Percentiles rank a stretch among this genome's conserved stretches.
Conservation (phyloP, 805 yeast species). For the Ogataea trehalophila region DNA sequence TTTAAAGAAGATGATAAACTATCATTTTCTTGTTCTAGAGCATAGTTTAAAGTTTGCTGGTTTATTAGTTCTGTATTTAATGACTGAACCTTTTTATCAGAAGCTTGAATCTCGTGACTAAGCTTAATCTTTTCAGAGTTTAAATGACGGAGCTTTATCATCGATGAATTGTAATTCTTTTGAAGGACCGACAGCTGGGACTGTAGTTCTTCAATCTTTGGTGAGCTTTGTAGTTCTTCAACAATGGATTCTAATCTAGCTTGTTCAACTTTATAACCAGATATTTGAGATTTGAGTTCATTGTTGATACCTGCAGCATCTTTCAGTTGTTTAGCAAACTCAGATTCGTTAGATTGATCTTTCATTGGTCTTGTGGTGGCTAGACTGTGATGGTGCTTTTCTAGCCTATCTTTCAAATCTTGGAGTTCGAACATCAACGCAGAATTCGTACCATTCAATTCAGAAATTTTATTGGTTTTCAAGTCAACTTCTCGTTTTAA, state of each 20-base stretch:
- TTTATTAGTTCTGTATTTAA: conserved; percentile 14
- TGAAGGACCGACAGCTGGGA: conserved; percentile 2
- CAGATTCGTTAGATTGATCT: no score
- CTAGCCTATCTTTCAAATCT: conserved; percentile 16
- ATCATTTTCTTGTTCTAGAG: conserved; percentile 38
- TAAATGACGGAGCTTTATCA: conserved; percentile 12
- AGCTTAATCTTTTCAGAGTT: conserved; percentile 23
- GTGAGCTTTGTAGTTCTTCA: background rate
- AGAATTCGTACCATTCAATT: background rate
- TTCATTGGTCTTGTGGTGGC: no score
- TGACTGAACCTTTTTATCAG: conserved; percentile 14
- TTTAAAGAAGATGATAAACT: conserved; percentile 31
- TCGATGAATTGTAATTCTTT: conserved; percentile 8
- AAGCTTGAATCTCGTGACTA: conserved; percentile 35
- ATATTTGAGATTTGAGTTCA: no score
- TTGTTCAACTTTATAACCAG: background rate
- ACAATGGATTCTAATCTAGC: background rate
- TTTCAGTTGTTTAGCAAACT: no score
- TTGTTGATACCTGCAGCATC: no score
- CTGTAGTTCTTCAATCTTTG: conserved; percentile 2
- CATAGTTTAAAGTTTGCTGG: conserved; percentile 18
- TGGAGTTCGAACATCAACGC: background rate
- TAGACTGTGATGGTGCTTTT: background rate
- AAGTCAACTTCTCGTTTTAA: background rate
- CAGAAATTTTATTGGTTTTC: background rate